phyloP scores from a whole-genome alignment of 2,329 filamentous ascomycete genomes.

The Scedosporium apiospermum region DNA sequence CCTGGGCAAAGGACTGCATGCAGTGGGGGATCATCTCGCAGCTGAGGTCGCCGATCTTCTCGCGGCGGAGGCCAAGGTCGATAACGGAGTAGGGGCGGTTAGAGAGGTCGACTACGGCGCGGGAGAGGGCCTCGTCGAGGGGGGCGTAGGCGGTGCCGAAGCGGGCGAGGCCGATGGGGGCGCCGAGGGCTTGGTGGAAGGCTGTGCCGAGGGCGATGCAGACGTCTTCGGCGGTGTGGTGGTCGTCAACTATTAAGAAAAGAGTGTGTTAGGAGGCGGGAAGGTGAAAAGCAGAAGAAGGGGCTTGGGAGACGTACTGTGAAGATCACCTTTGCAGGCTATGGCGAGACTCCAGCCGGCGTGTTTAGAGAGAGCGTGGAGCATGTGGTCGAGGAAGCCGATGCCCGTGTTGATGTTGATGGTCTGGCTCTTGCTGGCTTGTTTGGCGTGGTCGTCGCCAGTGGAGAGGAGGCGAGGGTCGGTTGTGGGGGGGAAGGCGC shows the following conservation, averaged over 20 bases:
- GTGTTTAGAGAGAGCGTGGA: conserved; percentile 94
- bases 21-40: conserved; percentile 98
- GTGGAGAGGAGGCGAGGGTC: conserved; percentile 42
- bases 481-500: conserved; percentile 58
- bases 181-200: conserved; percentile 72
- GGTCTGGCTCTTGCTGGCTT: conserved; percentile 73
- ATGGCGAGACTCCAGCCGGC: conserved; percentile 85
- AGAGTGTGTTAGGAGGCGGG: neutral
- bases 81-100: conserved; percentile 83
- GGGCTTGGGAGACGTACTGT: conserved; percentile 52
- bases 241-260: conserved; percentile 69
- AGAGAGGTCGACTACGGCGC: conserved; percentile 88
- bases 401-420: conserved; percentile 90
- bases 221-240: conserved; percentile 94
- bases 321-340: conserved; percentile 76
- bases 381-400: conserved; percentile 97
- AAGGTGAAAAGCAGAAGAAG: neutral
- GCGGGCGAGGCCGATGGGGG: conserved; percentile 70
- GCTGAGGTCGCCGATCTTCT: conserved; percentile 89
- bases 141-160: conserved; percentile 91
- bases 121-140: conserved; percentile 88
- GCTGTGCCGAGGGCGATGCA: conserved; percentile 83
- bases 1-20: conserved; percentile 86
- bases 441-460: conserved; percentile 60
- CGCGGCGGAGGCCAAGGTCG: conserved; percentile 65